A percentile compares a stretch with the other conserved stretches of the same genome.
Conservation (phyloP, 164 flowering plant genomes). For the Vitis amurensis region DNA sequence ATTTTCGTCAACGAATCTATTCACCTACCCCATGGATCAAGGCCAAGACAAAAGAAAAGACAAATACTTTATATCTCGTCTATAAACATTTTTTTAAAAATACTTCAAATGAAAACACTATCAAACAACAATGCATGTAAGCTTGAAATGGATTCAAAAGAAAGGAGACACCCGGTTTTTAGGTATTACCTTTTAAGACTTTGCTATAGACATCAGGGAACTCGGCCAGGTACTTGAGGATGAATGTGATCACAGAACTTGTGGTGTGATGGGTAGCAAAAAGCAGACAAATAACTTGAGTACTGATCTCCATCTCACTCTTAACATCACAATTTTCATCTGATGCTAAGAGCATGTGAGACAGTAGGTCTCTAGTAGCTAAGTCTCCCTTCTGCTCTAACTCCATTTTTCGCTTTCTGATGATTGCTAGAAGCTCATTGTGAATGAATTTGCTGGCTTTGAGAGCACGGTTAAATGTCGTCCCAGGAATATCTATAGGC, state of each 20-base stretch:
- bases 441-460: background rate
- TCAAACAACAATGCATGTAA: too few relatives aligned
- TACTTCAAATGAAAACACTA: too few relatives aligned
- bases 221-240: conserved; percentile 8
- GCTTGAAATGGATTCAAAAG: too few relatives aligned
- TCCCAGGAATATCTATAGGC: conserved; percentile 15
- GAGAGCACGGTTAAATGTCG: background rate
- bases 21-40: too few relatives aligned
- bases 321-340: background rate
- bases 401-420: background rate
- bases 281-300: background rate
- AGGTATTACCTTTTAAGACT: conserved; percentile 4
- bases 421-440: background rate
- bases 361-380: background rate
- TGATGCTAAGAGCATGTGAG: background rate
- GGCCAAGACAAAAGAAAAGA: too few relatives aligned
- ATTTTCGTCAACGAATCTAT: too few relatives aligned
- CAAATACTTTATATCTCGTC: too few relatives aligned
- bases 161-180: background rate
- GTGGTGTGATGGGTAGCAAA: conserved; percentile 6
- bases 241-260: conserved; percentile 1
- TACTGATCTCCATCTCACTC: conserved; percentile 6
- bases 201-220: conserved; percentile 3
- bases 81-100: too few relatives aligned
- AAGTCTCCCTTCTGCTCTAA: background rate